phyloP scores from a whole-genome alignment of 2,329 filamentous ascomycete species.

The Colletotrichum plurivorum region DNA sequence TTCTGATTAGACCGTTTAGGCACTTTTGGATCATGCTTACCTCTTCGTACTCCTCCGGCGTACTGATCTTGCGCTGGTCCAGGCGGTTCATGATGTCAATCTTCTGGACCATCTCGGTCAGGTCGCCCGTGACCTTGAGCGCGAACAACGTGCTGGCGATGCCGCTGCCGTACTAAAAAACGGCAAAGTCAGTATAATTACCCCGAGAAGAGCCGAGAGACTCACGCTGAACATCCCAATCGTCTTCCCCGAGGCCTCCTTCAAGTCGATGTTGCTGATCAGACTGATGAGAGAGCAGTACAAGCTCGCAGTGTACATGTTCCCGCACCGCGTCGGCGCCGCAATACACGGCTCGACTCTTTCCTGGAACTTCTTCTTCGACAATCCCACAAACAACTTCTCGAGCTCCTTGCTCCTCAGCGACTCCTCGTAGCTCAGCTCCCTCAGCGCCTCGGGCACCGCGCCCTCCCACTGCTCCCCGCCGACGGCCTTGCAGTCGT shows the following conservation, averaged over 20 bases:
- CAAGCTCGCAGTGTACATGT: constrained; percentile 70
- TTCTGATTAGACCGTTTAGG: neutral
- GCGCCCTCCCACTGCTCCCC: neutral
- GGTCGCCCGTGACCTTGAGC: constrained; percentile 27
- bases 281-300: constrained; percentile 69
- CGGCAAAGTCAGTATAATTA: too few relatives aligned
- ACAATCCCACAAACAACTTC: constrained; percentile 7
- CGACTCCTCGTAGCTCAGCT: constrained; percentile 11
- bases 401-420: constrained; percentile 21
- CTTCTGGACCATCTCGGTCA: constrained; percentile 21
- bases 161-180: constrained; percentile 14
- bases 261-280: constrained; percentile 62
- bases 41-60: constrained; percentile 19
- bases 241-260: constrained; percentile 12
- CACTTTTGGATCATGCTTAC: neutral
- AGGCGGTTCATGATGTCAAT: constrained; percentile 23
- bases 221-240: constrained; percentile 34
- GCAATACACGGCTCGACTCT: constrained; percentile 21
- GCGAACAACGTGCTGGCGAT: constrained; percentile 28
- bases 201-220: neutral
- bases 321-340: constrained; percentile 52
- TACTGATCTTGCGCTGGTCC: constrained; percentile 15
- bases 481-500: constrained; percentile 9
- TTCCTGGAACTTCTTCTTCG: constrained; percentile 4
- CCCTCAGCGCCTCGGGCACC: constrained; percentile 5